A percentile compares a stretch with the other conserved stretches of the same genome.
These are phyloP conservation scores for Vinca minor DNA, from an alignment of 257 asterid genomes.

Conservation along the genomic window DNA sequence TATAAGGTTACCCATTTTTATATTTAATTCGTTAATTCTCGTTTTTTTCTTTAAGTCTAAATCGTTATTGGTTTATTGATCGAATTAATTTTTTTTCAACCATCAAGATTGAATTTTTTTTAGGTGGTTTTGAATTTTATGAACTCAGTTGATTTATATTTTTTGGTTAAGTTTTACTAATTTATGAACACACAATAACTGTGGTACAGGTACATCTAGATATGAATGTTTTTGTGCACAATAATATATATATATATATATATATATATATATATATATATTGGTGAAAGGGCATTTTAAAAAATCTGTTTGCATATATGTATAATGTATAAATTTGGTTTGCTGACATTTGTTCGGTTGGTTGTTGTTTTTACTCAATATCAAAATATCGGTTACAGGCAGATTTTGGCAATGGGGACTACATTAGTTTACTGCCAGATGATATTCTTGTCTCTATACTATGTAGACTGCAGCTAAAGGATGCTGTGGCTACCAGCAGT, in stretches of 20 bases:
- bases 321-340: not conserved
- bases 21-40: not conserved
- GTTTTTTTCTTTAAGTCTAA: too few relatives aligned
- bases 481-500: constrained; percentile 34
- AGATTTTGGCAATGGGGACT: constrained; percentile 23
- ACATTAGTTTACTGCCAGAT: constrained; percentile 36
- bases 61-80: not conserved
- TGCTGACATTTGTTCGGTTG: constrained; percentile 15
- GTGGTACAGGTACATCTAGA: too few relatives aligned
- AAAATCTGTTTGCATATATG: too few relatives aligned
- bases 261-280: too few relatives aligned
- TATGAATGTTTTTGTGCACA: not conserved
- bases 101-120: not conserved
- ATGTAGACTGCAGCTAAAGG: constrained; percentile 32
- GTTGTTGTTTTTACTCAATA: constrained; percentile 9
- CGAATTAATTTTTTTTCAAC: not conserved
- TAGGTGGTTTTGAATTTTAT: not conserved
- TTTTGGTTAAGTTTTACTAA: too few relatives aligned
- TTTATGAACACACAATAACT: too few relatives aligned
- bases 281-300: too few relatives aligned
- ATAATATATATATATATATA: too few relatives aligned
- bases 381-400: constrained; percentile 17
- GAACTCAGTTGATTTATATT: too few relatives aligned
- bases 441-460: constrained; percentile 37
- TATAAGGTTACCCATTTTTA: constrained; percentile 1